Base-by-base conservation (phyloP, 208 protist species). In the Naegleria fowleri region DNA sequence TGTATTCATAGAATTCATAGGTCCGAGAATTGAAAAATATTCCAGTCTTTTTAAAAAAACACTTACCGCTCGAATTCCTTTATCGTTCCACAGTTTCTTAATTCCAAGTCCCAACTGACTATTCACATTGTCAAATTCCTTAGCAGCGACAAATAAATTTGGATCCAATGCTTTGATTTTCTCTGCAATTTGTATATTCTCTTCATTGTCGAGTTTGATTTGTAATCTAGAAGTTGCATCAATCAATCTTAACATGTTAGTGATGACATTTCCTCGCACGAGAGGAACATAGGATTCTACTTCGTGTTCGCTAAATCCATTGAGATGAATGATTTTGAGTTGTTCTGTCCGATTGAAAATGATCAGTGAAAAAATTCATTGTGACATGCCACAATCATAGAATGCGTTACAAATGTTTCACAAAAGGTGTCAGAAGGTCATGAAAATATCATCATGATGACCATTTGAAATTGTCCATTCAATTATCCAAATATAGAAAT, bases 281-380 rank as follows among this genome's bases (percentile, higher is more conserved):
- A 91, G 33, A 22, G 29, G n/a, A 29, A 25, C 58, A 41, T 55
- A 91, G 11, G 5, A 22, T 38, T 48, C 25, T 85, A 67, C 13
- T 41, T 79, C 90, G 4, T 91, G 59, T 22, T 22, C 5, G 15
- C 5, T 83, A 51, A 38, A 91, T 19, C 90, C 90, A 79, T 91
- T 91, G 36, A 33, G 36, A 91, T 91, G 90, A 55, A 91, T 79
- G 11, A 91, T 85, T 88, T 91, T 79, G 15, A 91, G 40, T 88
- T 91, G 90, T 91, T 93, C 91, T 29, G 88, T 43, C 90, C 88
- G 90, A 58, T 58, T 48, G 43, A 9, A 7, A 48, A 48, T 48
- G 43, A 48, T 48, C 7, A 1, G 7, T 7, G 43, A 9, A 7
- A 48, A 48, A 48, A 48, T 1, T 1, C 1, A 48, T 48, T 48